Conservation (phyloP, 1,284 basidiomycete species). For the Peniophora sp. region DNA sequence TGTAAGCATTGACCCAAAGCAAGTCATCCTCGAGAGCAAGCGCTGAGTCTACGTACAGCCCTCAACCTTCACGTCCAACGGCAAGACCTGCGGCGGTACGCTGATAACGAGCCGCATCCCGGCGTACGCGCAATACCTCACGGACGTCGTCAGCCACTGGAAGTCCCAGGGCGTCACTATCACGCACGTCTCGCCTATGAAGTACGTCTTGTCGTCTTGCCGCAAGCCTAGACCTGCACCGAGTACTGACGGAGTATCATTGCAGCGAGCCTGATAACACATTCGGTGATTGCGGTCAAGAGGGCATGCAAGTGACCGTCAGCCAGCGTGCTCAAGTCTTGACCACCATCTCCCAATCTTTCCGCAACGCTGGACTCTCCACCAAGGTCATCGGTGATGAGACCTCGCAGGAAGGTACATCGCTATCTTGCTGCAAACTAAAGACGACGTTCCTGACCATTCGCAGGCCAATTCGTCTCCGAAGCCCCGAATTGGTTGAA, state of each 20-base stretch:
- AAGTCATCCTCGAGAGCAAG: not conserved
- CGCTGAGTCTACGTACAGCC: constrained; percentile 5
- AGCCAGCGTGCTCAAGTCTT: constrained; percentile 19
- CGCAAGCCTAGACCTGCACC: constrained; percentile 8
- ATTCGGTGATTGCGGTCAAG: constrained; percentile 18
- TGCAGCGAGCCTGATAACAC: constrained; percentile 2
- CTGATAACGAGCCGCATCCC: constrained; percentile 15
- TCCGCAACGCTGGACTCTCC: constrained; percentile 12
- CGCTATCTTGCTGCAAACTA: constrained; percentile 6
- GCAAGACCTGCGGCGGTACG: constrained; percentile 17
- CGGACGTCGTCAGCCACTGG: constrained; percentile 20
- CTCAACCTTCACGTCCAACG: constrained; percentile 18
- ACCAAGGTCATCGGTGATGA: not conserved
- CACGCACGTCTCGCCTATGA: constrained; percentile 22
- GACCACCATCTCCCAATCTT: constrained; percentile 14
- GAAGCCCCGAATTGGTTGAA: constrained; percentile 18
- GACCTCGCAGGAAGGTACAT: constrained; percentile 1
- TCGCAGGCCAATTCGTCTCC: constrained; percentile 13
- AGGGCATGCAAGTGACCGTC: constrained; percentile 22
- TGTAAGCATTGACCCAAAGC: not conserved
- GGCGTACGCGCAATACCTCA: constrained; percentile 18
- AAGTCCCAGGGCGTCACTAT: constrained; percentile 15
- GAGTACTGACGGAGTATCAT: not conserved
- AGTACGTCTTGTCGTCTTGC: constrained; percentile 10
- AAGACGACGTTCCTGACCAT: constrained; percentile 19